These are phyloP conservation scores for cucumber (Cucumis sativus) DNA, from an alignment of 306 rosid genomes.

Conservation along the genomic window DNA sequence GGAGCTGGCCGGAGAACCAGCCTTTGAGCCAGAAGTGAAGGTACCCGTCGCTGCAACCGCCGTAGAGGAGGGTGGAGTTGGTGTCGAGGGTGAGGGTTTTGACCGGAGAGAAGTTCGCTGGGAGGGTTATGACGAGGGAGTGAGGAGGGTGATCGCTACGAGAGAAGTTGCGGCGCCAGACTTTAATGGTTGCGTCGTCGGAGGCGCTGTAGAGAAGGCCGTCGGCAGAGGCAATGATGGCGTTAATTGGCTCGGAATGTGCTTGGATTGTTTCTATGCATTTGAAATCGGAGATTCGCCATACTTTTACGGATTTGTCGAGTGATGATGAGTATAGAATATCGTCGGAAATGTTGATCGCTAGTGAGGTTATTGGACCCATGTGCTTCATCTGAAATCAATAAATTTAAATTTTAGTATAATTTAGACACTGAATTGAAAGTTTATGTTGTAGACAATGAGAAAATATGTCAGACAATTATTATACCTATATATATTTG, in stretches of 20 bases:
- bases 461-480: too few relatives aligned
- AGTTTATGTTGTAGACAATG: too few relatives aligned
- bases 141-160: slow-evolving; percentile 57
- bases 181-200: slow-evolving; percentile 65
- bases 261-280: slow-evolving; percentile 86
- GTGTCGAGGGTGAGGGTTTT: slow-evolving; percentile 42
- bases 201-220: slow-evolving; percentile 83
- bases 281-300: slow-evolving; percentile 78
- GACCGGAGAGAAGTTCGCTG: slow-evolving; percentile 66
- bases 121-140: slow-evolving; percentile 62
- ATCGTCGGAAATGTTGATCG: slow-evolving; percentile 54
- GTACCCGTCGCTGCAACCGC: slow-evolving; percentile 88
- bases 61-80: slow-evolving; percentile 47
- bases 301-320: slow-evolving; percentile 73
- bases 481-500: too few relatives aligned
- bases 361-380: slow-evolving; percentile 74
- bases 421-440: too few relatives aligned
- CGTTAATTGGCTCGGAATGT: slow-evolving; percentile 54
- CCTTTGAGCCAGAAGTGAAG: slow-evolving; percentile 81
- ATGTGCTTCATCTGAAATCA: slow-evolving; percentile 52
- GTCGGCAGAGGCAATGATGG: slow-evolving; percentile 42
- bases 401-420: too few relatives aligned
- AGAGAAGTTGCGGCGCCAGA: slow-evolving; percentile 72
- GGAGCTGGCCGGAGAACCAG: slow-evolving; percentile 68
- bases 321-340: slow-evolving; percentile 71